Evolutionary conservation across 2,329 filamentous ascomycete species (phyloP).

Genomic region (Trichophaea hybrida): DNA sequence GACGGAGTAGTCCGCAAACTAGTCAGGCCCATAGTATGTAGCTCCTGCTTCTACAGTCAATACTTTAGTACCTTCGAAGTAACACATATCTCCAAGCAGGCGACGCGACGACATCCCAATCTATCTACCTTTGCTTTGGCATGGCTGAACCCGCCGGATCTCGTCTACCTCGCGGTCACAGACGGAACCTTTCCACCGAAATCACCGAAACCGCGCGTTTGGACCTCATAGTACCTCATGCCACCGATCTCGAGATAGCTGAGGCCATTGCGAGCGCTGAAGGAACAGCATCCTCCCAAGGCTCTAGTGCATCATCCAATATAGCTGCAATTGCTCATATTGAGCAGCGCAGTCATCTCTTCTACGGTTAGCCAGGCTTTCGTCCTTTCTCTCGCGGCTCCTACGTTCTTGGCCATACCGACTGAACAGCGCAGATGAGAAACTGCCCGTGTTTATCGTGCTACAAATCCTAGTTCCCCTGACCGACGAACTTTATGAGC

Average conservation of each 20-base stretch:
- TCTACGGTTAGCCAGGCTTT: slow-evolving; percentile 46
- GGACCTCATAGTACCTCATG: slow-evolving; percentile 45
- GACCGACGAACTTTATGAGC: slow-evolving; percentile 43
- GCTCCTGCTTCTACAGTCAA: no score
- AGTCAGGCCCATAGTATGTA: no score
- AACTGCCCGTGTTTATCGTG: slow-evolving; percentile 52
- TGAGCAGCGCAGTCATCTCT: slow-evolving; percentile 48
- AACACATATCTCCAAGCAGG: slow-evolving; percentile 53
- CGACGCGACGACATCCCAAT: slow-evolving; percentile 30
- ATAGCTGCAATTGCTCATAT: slow-evolving; percentile 43
- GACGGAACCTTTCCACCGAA: slow-evolving; percentile 28
- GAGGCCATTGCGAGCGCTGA: slow-evolving; percentile 36
- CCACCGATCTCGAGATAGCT: slow-evolving; percentile 43
- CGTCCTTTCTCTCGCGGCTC: slow-evolving; percentile 30
- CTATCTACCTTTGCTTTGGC: background rate
- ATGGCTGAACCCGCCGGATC: background rate
- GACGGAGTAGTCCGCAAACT: no score
- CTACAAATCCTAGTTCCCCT: slow-evolving; percentile 47
- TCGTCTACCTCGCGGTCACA: slow-evolving; percentile 1
- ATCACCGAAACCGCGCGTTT: slow-evolving; percentile 47
- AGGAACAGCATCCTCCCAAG: slow-evolving; percentile 10
- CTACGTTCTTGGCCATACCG: slow-evolving; percentile 22
- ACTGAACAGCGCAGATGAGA: slow-evolving; percentile 48
- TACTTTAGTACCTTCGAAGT: slow-evolving; percentile 11
- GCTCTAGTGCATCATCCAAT: slow-evolving; percentile 5